phyloP scores from a whole-genome alignment of 1,284 basidiomycete species.

The Trichosporon coremiiforme region DNA sequence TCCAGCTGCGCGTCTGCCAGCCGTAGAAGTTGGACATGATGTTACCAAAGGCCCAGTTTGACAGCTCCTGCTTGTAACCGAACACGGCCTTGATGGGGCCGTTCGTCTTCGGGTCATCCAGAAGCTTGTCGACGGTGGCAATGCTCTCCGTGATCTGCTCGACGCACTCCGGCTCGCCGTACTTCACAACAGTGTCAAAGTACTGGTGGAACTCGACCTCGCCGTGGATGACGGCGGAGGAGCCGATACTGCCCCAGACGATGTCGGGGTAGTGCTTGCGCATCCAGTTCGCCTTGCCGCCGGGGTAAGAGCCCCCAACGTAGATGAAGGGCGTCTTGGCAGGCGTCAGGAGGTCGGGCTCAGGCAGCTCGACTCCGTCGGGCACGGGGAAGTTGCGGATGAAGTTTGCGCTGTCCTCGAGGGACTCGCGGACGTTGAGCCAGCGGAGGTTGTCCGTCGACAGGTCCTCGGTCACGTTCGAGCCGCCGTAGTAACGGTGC shows the following conservation, averaged over 20 bases:
- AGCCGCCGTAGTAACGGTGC: slow-evolving; percentile 71
- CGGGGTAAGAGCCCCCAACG: slow-evolving; percentile 80
- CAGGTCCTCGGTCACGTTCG: slow-evolving; percentile 67
- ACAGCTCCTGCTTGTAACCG: neutral
- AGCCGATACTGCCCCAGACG: slow-evolving; percentile 89
- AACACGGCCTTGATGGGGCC: neutral
- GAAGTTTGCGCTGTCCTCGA: slow-evolving; percentile 88
- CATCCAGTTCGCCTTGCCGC: slow-evolving; percentile 93
- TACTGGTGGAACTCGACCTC: neutral
- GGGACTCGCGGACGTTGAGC: slow-evolving; percentile 83
- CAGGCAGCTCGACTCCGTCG: slow-evolving; percentile 66
- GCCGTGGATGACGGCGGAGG: slow-evolving; percentile 62
- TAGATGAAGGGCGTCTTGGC: slow-evolving; percentile 79
- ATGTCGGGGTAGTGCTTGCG: slow-evolving; percentile 70
- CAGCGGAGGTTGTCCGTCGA: slow-evolving; percentile 77
- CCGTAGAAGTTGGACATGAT: neutral
- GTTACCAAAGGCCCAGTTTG: neutral
- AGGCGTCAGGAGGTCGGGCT: slow-evolving; percentile 61
- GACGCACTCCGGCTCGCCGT: slow-evolving; percentile 71
- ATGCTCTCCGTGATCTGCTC: slow-evolving; percentile 10
- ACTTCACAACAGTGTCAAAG: slow-evolving; percentile 72
- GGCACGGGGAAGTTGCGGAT: slow-evolving; percentile 75
- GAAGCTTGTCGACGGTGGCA: neutral
- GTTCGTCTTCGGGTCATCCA: neutral
- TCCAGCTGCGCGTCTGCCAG: neutral